A percentile compares a stretch with the other conserved stretches of the same genome.
Conservation (phyloP, 345 rosid species). For the Eucalyptus sp. region DNA sequence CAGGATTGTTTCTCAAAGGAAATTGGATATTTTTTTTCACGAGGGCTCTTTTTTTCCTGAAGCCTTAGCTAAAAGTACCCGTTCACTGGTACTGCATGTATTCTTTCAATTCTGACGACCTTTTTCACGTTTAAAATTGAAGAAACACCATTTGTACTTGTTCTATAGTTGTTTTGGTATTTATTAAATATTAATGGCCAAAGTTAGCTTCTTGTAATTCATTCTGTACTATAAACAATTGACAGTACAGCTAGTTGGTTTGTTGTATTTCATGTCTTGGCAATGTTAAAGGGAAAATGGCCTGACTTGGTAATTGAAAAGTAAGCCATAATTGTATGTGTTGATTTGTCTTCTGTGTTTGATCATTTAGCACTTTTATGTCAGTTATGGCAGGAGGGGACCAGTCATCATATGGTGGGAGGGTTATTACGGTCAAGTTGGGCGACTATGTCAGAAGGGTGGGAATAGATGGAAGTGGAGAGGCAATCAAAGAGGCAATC, state of each 20-base stretch:
- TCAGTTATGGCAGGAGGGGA: conserved; percentile 30
- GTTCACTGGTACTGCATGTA: background rate
- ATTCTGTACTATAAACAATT: background rate
- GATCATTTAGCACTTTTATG: background rate
- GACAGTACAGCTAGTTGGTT: background rate
- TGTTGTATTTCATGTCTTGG: background rate
- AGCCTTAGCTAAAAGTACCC: background rate
- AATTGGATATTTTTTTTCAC: background rate
- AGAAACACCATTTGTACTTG: background rate
- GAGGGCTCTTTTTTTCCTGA: background rate
- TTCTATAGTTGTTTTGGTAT: background rate
- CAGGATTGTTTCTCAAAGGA: background rate
- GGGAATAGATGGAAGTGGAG: conserved; percentile 77
- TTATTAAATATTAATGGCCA: background rate
- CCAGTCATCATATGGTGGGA: conserved; percentile 62
- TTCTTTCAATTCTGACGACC: background rate
- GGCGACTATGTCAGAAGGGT: conserved; percentile 88
- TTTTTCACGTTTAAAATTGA: background rate
- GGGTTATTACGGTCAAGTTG: conserved; percentile 80
- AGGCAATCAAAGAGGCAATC: conserved; percentile 85
- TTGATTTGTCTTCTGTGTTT: background rate
- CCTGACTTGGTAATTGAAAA: background rate
- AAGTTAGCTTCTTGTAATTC: background rate
- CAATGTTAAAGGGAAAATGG: background rate
- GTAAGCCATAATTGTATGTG: background rate